A percentile compares a stretch with the other conserved stretches of the same genome.
Conservation (phyloP, 768 basidiomycete species). For the Pisolithus tinctorius region DNA sequence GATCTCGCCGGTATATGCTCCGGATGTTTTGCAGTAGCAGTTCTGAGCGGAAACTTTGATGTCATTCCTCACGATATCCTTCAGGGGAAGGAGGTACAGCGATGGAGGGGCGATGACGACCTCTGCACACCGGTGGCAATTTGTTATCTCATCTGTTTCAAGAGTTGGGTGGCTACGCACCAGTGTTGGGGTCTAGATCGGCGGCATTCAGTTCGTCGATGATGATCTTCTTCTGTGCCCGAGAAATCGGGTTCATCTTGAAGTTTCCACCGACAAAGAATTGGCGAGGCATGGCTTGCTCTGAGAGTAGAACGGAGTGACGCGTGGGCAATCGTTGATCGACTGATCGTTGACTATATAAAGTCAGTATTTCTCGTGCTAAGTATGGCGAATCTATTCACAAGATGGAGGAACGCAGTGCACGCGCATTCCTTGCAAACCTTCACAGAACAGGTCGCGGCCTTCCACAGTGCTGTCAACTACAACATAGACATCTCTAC, state of each 20-base stretch:
- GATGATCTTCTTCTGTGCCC: constrained; percentile 57
- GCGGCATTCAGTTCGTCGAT: constrained; percentile 71
- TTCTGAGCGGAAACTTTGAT: constrained; percentile 89
- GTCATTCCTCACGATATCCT: constrained; percentile 54
- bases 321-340: no score
- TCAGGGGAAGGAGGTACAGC: constrained; percentile 75
- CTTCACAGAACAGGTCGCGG: constrained; percentile 93
- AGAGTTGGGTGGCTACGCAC: constrained; percentile 33
- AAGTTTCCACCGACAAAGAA: constrained; percentile 98
- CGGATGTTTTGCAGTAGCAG: constrained; percentile 73
- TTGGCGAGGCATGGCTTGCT: constrained; percentile 55
- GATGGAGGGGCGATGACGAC: constrained; percentile 90
- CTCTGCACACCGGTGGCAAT: constrained; percentile 43
- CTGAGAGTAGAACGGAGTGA: no score
- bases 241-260: constrained; percentile 87
- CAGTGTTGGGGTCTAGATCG: constrained; percentile 66
- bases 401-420: constrained; percentile 49
- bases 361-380: no score
- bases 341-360: no score
- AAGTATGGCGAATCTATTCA: no score
- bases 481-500: constrained; percentile 66
- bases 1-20: constrained; percentile 96
- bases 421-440: constrained; percentile 85
- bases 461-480: constrained; percentile 82
- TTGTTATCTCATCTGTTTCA: constrained; percentile 4